Evolutionary conservation across 1,284 basidiomycete genomes (phyloP).

Genomic region (Ceratobasidium sp.): DNA sequence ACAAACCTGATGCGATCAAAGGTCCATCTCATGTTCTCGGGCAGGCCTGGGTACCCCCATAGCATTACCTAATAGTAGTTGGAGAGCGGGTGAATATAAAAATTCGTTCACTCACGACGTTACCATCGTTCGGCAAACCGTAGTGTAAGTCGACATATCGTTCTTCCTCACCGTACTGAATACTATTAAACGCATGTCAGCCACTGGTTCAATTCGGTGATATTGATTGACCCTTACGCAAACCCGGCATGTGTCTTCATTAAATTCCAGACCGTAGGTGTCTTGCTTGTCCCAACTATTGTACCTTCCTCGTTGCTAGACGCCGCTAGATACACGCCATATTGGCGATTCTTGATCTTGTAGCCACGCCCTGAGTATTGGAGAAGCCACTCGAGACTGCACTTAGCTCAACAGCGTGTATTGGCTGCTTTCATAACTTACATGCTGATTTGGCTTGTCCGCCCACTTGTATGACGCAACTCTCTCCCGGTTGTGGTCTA

Average conservation of each 20-base stretch:
- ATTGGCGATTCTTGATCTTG: constrained; percentile 7
- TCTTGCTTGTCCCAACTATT: too few species aligned
- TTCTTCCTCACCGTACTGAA: too few species aligned
- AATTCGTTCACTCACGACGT: neutral
- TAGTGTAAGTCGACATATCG: too few species aligned
- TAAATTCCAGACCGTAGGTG: neutral
- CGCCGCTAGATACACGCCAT: constrained; percentile 1
- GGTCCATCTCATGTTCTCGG: neutral
- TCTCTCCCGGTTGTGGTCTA: neutral
- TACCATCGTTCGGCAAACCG: neutral
- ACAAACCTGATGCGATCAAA: neutral
- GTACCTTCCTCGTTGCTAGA: neutral
- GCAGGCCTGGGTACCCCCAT: neutral
- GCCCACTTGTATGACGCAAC: neutral
- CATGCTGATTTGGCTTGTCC: neutral
- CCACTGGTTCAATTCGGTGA: neutral
- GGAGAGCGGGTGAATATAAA: neutral
- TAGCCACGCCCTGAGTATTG: constrained; percentile 5
- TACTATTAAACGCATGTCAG: too few species aligned
- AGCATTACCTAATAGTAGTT: neutral
- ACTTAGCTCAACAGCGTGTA: too few species aligned
- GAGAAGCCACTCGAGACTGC: neutral
- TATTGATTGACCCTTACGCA: neutral
- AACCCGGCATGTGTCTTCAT: neutral
- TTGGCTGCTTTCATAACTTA: neutral